Percentiles rank a stretch among this genome's conserved stretches.
Evolutionary conservation across 2,329 filamentous ascomycete species (phyloP).

Genomic region (Epichloe gansuensis): DNA sequence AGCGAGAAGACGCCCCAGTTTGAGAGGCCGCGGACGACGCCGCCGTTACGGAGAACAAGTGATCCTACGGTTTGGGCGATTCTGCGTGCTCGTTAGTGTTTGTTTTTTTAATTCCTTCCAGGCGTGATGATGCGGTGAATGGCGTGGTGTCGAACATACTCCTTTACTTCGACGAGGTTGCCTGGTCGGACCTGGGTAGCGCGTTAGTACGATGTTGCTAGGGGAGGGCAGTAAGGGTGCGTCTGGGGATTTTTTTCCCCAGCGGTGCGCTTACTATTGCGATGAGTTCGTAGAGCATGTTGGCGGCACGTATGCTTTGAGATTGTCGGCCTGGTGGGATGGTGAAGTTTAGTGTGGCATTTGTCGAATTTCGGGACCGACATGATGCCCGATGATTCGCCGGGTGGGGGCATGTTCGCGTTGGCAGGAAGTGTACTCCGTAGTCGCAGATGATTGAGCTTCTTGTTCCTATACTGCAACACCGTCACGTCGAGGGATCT

Average conservation of each 20-base stretch:
- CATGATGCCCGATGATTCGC: slow-evolving; percentile 18
- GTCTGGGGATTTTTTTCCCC: no score
- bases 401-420: slow-evolving; percentile 5
- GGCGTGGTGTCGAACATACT: slow-evolving; percentile 45
- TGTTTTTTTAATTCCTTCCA: neutral
- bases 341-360: neutral
- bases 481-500: no score
- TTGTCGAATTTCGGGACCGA: slow-evolving; percentile 15
- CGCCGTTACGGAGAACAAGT: slow-evolving; percentile 69
- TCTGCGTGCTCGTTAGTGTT: slow-evolving; percentile 32
- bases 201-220: slow-evolving; percentile 6
- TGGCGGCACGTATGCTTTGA: slow-evolving; percentile 21
- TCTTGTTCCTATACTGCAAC: neutral
- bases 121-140: neutral
- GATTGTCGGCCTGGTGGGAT: slow-evolving; percentile 9
- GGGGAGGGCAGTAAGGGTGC: neutral
- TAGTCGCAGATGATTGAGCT: no score
- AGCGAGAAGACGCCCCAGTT: slow-evolving; percentile 95
- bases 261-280: slow-evolving; percentile 61
- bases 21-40: slow-evolving; percentile 80
- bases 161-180: slow-evolving; percentile 84
- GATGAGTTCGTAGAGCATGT: slow-evolving; percentile 96
- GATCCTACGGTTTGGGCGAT: slow-evolving; percentile 79
- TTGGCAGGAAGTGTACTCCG: no score
- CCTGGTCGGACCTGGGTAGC: slow-evolving; percentile 70